A percentile compares a stretch with the other conserved stretches of the same genome.
phyloP scores from a whole-genome alignment of 768 basidiomycete genomes.

The Panus rudis region DNA sequence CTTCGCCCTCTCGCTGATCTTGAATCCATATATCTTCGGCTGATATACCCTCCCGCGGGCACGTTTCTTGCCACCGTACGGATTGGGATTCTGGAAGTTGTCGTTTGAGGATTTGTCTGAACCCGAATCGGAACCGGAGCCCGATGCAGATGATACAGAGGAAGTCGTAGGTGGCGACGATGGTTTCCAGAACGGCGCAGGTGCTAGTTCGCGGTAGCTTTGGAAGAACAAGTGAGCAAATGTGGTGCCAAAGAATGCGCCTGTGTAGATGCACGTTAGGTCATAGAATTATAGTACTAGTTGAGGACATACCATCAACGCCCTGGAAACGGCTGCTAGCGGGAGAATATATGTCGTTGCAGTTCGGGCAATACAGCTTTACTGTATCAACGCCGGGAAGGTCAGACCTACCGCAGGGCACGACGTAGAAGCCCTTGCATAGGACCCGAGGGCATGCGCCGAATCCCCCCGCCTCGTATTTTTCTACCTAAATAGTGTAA shows the following conservation, averaged over 20 bases:
- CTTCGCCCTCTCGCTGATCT: conserved; percentile 91
- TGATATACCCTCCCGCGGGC: conserved; percentile 83
- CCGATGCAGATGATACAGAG: conserved; percentile 31
- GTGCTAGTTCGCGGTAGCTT: conserved; percentile 91
- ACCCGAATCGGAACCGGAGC: no score
- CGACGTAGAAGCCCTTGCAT: conserved; percentile 81
- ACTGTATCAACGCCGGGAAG: conserved; percentile 95
- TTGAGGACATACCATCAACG: conserved; percentile 70
- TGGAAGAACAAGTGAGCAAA: conserved; percentile 98
- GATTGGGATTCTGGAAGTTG: conserved; percentile 81
- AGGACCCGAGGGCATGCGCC: conserved; percentile 95
- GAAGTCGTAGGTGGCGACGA: conserved; percentile 50
- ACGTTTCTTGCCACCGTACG: conserved; percentile 82
- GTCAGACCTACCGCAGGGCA: conserved; percentile 94
- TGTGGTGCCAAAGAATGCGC: conserved; percentile 99
- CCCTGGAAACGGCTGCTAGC: conserved; percentile 93
- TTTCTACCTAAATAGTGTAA: conserved; percentile 64
- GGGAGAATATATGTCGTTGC: conserved; percentile 93
- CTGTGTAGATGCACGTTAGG: conserved; percentile 34
- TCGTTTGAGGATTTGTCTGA: conserved; percentile 37
- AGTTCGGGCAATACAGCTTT: conserved; percentile 96
- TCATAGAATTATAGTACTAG: not conserved
- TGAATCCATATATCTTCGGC: conserved; percentile 95
- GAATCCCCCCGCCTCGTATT: conserved; percentile 88
- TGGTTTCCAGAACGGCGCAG: conserved; percentile 86